These are phyloP conservation scores for Marasmius oreades DNA, from an alignment of 1,284 basidiomycete genomes.

Conservation along the genomic window DNA sequence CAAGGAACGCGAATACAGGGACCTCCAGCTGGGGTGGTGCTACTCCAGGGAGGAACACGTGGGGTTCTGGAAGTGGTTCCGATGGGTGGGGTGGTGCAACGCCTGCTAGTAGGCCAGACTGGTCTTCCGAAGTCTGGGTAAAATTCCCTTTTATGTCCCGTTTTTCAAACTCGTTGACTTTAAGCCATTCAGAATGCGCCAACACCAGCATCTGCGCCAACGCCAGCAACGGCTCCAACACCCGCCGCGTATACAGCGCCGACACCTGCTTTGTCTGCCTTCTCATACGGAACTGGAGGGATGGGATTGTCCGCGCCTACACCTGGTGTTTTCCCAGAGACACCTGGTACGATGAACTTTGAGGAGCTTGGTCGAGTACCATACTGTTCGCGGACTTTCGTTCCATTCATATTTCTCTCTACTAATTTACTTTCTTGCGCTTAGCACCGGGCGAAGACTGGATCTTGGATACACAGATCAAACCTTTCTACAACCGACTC, in stretches of 20 bases:
- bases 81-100: slow-evolving; percentile 33
- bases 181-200: slow-evolving; percentile 39
- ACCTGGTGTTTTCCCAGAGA: slow-evolving; percentile 27
- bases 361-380: slow-evolving; percentile 27
- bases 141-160: slow-evolving; percentile 13
- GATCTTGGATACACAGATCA: slow-evolving; percentile 38
- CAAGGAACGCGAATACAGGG: slow-evolving; percentile 2
- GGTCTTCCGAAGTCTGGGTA: slow-evolving; percentile 31
- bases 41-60: slow-evolving; percentile 10
- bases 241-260: slow-evolving; percentile 19
- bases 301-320: slow-evolving; percentile 35
- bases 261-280: slow-evolving; percentile 25
- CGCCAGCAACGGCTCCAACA: slow-evolving; percentile 38
- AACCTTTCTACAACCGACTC: slow-evolving; percentile 37
- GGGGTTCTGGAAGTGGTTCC: slow-evolving; percentile 22
- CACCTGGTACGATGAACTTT: slow-evolving; percentile 8
- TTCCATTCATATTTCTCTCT: slow-evolving; percentile 18
- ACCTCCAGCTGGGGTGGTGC: slow-evolving; percentile 14
- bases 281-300: slow-evolving; percentile 12
- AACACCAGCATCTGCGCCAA: slow-evolving; percentile 53
- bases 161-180: slow-evolving; percentile 10
- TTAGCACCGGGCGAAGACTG: slow-evolving; percentile 36
- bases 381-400: slow-evolving; percentile 28
- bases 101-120: slow-evolving; percentile 28
- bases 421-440: slow-evolving; percentile 1